Evolutionary conservation across 2,329 filamentous ascomycete species (phyloP).

Genomic region (Phialemoniopsis sp.): DNA sequence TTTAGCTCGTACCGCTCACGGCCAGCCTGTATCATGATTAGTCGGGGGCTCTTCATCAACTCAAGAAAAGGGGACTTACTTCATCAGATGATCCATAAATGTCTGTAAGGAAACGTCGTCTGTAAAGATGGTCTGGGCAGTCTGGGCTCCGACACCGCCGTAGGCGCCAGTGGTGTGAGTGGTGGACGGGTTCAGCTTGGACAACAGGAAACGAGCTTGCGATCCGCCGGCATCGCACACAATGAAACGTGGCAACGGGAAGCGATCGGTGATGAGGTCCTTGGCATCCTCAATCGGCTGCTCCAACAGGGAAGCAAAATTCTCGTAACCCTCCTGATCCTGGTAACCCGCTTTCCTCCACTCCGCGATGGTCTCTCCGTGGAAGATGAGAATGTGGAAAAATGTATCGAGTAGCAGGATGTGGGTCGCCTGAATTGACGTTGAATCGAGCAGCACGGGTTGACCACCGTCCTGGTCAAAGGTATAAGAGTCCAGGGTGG

Average conservation of each 20-base stretch:
- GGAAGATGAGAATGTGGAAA: constrained; percentile 99
- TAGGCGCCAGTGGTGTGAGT: constrained; percentile 93
- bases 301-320: constrained; percentile 83
- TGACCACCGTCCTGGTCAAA: constrained; percentile 92
- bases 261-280: constrained; percentile 96
- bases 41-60: constrained; percentile 24
- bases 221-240: constrained; percentile 98
- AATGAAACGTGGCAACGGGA: constrained; percentile 97
- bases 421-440: constrained; percentile 91
- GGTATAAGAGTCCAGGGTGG: constrained; percentile 93
- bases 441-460: constrained; percentile 93
- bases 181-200: constrained; percentile 95
- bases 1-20: constrained; percentile 58
- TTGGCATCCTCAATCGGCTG: constrained; percentile 95
- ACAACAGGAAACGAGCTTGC: constrained; percentile 92
- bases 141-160: constrained; percentile 78
- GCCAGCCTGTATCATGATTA: constrained; percentile 39
- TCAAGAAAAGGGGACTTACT: constrained; percentile 52
- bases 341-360: constrained; percentile 99
- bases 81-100: constrained; percentile 99
- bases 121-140: constrained; percentile 97
- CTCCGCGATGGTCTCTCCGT: constrained; percentile 95
- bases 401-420: constrained; percentile 95
- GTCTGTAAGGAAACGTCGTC: constrained; percentile 97
- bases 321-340: constrained; percentile 96